Percentiles rank a stretch among this genome's conserved stretches.
Conservation (phyloP, 495 filamentous ascomycete species). For the Lasiosphaeris hirsuta region DNA sequence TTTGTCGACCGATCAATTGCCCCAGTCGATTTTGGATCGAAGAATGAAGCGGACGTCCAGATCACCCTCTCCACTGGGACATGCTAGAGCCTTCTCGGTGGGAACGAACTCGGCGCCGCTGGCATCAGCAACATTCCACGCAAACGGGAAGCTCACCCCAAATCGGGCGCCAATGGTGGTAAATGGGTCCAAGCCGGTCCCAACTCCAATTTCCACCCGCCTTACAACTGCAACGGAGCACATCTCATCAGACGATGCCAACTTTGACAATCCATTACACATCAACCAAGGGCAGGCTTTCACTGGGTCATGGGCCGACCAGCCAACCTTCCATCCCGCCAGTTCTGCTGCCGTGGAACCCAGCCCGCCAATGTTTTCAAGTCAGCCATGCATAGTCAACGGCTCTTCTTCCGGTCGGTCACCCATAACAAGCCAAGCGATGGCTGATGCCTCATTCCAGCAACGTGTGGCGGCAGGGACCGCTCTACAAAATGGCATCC, state of each 20-base stretch:
- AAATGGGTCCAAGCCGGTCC: constrained; percentile 38
- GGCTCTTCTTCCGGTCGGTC: constrained; percentile 38
- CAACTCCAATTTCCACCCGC: constrained; percentile 14
- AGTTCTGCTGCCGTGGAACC: constrained; percentile 15
- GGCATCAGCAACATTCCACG: constrained; percentile 30
- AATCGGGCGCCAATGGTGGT: constrained; percentile 42
- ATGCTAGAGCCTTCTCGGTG: constrained; percentile 42
- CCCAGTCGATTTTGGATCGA: constrained; percentile 48
- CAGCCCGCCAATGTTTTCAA: constrained; percentile 30
- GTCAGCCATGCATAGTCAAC: constrained; percentile 49
- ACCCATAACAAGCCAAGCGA: constrained; percentile 13
- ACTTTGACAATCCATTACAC: constrained; percentile 41
- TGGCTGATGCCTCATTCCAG: constrained; percentile 27
- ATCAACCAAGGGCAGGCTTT: constrained; percentile 34
- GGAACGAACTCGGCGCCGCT: constrained; percentile 41
- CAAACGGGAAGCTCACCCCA: constrained; percentile 26
- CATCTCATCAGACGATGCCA: constrained; percentile 21
- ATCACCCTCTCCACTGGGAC: constrained; percentile 53
- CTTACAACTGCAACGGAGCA: constrained; percentile 25
- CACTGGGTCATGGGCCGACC: constrained; percentile 19
- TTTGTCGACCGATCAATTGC: constrained; percentile 48
- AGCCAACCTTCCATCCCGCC: constrained; percentile 16
- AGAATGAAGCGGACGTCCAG: constrained; percentile 49
- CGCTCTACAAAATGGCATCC: constrained; percentile 15
- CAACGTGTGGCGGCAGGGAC: constrained; percentile 29